These are phyloP conservation scores for Musa troglodytarum DNA, from an alignment of 176 grass and related monocot genomes.

Conservation along the genomic window DNA sequence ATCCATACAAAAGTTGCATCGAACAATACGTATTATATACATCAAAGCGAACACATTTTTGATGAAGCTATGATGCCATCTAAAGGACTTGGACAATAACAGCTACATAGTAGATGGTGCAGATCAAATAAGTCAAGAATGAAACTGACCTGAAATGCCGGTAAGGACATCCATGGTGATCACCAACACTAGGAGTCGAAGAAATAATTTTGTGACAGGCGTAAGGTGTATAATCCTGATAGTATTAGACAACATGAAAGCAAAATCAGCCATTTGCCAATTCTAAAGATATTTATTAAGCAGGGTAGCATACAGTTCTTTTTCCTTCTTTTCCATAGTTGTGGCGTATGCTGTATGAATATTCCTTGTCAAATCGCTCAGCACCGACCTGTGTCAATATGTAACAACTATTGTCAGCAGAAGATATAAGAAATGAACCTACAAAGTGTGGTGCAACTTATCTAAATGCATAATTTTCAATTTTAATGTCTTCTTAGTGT, in stretches of 20 bases:
- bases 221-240: conserved; percentile 94
- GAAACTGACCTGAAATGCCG: conserved; percentile 74
- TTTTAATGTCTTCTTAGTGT: neutral
- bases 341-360: conserved; percentile 74
- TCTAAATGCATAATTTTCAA: neutral
- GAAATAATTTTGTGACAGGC: conserved; percentile 95
- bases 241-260: conserved; percentile 17
- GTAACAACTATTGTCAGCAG: neutral
- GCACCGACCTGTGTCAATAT: conserved; percentile 49
- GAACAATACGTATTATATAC: too few species aligned
- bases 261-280: neutral
- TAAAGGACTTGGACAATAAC: neutral
- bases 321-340: conserved; percentile 99
- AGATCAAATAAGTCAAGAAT: neutral
- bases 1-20: too few species aligned
- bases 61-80: too few species aligned
- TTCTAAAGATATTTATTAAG: neutral
- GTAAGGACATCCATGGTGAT: conserved; percentile 93
- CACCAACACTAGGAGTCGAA: conserved; percentile 80
- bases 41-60: too few species aligned
- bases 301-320: conserved; percentile 45
- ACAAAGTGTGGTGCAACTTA: neutral
- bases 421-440: neutral
- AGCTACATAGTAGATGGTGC: neutral
- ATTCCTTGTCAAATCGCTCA: conserved; percentile 95